phyloP scores from a whole-genome alignment of 495 filamentous ascomycete genomes.

The Terfezia boudieri region DNA sequence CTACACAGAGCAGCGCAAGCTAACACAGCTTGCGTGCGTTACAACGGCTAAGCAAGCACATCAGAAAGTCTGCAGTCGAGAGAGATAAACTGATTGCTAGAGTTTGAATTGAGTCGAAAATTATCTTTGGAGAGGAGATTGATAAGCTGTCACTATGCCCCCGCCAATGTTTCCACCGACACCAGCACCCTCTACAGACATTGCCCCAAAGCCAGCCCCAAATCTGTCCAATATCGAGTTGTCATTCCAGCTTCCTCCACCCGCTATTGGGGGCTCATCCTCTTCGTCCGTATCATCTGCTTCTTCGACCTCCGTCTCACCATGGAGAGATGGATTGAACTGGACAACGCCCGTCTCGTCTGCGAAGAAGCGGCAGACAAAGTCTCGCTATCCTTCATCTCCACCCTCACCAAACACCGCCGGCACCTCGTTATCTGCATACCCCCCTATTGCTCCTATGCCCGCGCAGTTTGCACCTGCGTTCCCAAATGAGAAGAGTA shows the following conservation, averaged over 20 bases:
- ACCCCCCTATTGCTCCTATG: background rate
- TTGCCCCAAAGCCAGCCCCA: constrained; percentile 50
- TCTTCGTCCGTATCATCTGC: too few relatives aligned
- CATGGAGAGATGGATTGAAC: constrained; percentile 24
- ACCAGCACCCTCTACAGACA: constrained; percentile 63
- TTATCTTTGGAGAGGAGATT: background rate
- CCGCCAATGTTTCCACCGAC: constrained; percentile 52
- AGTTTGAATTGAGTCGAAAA: too few relatives aligned
- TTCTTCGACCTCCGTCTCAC: too few relatives aligned
- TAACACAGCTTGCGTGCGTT: too few relatives aligned
- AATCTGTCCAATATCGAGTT: constrained; percentile 30
- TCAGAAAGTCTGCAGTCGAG: background rate
- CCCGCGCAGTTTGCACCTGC: background rate
- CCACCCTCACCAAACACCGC: background rate
- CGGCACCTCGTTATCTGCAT: background rate
- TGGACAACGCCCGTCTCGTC: constrained; percentile 23
- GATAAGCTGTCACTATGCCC: constrained; percentile 34
- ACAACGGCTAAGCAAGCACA: background rate
- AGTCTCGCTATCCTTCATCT: background rate
- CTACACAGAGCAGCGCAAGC: too few relatives aligned
- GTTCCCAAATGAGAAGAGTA: too few relatives aligned
- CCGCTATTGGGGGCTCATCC: constrained; percentile 26
- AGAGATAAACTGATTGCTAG: too few relatives aligned
- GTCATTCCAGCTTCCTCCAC: constrained; percentile 62
- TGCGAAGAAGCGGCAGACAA: background rate